Conservation (phyloP, 331 rosid species). For the Malus hybrid region DNA sequence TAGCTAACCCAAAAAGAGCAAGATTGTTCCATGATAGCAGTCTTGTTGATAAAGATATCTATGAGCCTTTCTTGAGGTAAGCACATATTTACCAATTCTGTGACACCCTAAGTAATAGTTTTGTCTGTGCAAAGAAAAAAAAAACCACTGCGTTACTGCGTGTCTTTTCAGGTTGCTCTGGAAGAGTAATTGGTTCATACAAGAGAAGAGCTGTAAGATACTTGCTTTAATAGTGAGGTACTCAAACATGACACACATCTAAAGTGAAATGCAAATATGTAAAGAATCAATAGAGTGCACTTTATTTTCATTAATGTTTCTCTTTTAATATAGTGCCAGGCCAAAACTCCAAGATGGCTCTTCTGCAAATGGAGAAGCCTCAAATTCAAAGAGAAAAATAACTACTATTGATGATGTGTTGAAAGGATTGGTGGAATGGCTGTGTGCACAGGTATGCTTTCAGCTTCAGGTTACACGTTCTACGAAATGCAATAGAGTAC, state of each 20-base stretch:
- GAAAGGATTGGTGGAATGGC: conserved; percentile 93
- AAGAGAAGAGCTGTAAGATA: conserved; percentile 97
- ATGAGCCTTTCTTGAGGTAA: conserved; percentile 91
- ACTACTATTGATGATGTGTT: conserved; percentile 76
- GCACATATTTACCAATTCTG: conserved; percentile 20
- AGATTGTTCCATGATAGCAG: conserved; percentile 79
- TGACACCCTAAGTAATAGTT: neutral
- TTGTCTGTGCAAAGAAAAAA: neutral
- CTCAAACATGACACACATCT: conserved; percentile 2
- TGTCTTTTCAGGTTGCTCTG: conserved; percentile 77
- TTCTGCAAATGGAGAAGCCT: conserved; percentile 59
- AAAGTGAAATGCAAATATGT: conserved; percentile 1
- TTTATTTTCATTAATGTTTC: neutral
- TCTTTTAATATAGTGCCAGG: conserved; percentile 55
- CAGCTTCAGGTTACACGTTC: neutral
- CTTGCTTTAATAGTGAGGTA: conserved; percentile 85
- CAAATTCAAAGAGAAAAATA: conserved; percentile 54
- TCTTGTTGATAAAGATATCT: conserved; percentile 68
- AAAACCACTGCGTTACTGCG: neutral
- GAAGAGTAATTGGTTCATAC: conserved; percentile 94
- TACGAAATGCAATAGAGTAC: neutral
- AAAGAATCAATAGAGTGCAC: neutral
- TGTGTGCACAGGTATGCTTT: conserved; percentile 79
- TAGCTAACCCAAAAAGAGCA: conserved; percentile 94
- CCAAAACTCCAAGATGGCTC: conserved; percentile 51